phyloP scores from a whole-genome alignment of 805 yeast species.

The Candida easanensis region DNA sequence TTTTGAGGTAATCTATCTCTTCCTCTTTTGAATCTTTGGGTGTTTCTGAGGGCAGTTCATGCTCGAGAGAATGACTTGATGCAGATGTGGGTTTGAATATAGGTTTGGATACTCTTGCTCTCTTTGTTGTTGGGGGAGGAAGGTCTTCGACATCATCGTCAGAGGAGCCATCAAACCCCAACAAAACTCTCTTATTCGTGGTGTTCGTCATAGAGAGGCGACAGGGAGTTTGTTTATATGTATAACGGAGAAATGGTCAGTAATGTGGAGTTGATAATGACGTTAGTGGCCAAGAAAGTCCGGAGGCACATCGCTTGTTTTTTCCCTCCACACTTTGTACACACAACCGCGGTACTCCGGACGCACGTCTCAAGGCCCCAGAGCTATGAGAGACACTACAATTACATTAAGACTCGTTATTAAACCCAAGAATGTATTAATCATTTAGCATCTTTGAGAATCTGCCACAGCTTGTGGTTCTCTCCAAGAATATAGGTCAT shows the following conservation, averaged over 20 bases:
- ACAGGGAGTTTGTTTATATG: background rate
- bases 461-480: constrained; percentile 69
- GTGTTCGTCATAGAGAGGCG: constrained; percentile 3
- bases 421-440: too few relatives aligned
- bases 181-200: constrained; percentile 10
- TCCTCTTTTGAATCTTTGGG: background rate
- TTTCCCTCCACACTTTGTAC: too few relatives aligned
- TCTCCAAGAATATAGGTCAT: constrained; percentile 72
- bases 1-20: constrained; percentile 29
- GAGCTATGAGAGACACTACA: too few relatives aligned
- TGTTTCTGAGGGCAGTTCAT: too few relatives aligned
- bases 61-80: background rate
- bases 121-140: background rate
- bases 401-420: too few relatives aligned
- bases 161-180: constrained; percentile 24
- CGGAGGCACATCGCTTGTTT: too few relatives aligned
- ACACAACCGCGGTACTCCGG: too few relatives aligned
- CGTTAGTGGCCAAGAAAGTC: too few relatives aligned
- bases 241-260: too few relatives aligned
- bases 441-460: background rate
- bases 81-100: constrained; percentile 4
- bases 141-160: constrained; percentile 2
- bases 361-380: too few relatives aligned
- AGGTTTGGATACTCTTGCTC: constrained; percentile 16
- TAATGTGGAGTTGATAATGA: too few relatives aligned